Evolutionary conservation across 2,329 filamentous ascomycete species (phyloP), one percentile per base, ranked within the genome.

Genomic region (Xylaria sp.): DNA sequence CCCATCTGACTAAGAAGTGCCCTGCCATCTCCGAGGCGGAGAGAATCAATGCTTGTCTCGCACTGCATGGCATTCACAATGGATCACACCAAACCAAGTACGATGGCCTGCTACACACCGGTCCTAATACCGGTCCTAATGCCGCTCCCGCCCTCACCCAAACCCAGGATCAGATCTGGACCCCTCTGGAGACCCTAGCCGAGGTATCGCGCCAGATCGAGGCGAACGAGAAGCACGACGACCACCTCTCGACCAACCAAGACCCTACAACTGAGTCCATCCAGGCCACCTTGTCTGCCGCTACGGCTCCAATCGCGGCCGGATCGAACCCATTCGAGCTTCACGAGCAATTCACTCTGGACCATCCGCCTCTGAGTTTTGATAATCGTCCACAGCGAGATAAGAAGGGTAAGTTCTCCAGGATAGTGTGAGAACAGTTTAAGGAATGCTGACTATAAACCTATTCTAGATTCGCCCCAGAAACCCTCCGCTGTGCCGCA

Each of bases 151-250:
- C 51, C 58, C 66, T 78, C 7, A 77, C 79, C 1, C 66, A 71
- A 52, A 68, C 69, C 37, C 70, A 72, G 50, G 77, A 78, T 59
- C 82, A 84, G 61, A 84, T 85, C 61, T 91, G 91, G 80, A 91
- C 90, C 57, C 90, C 90, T 1, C 78, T 96, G 37, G 90, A 95
- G 69, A 92, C 92, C 4, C 79, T 96, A 19, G 92, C 92, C 26
- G 92, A 96, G 72, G 92, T 92, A 0, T 95, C 92, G 45, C 83
- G 91, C 46, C 90, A 90, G 70, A 84, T 94, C 53, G 89, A 89
- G 63, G 77, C 85, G 16, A 82, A 78, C 55, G 81, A 86, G 64
- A 85, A 85, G 66, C 81, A 78, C 48, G 81, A 83, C 62, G 77
- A 77, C 52, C 73, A 81, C 56, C 42, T 48, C 13, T 42, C 56